phyloP scores from a whole-genome alignment of 192 early-diverging fungal genomes.

The Jimgerdemannia flammicorona region DNA sequence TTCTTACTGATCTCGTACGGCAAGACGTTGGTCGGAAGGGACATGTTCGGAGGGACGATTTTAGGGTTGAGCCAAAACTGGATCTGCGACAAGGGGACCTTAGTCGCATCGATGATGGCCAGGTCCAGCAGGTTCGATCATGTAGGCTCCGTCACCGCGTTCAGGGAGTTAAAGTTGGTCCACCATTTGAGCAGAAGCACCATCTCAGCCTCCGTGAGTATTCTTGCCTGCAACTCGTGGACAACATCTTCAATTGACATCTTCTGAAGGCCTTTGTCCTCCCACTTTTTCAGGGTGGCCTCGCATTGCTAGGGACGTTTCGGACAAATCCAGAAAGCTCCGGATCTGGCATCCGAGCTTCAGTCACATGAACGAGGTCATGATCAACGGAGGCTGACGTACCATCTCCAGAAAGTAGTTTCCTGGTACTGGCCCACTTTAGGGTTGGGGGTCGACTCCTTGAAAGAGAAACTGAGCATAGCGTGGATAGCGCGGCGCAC shows the following conservation, averaged over 20 bases:
- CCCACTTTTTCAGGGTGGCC: constrained; percentile 51
- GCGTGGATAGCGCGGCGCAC: constrained; percentile 63
- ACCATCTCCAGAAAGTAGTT: constrained; percentile 56
- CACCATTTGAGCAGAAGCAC: constrained; percentile 75
- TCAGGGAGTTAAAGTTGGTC: constrained; percentile 44
- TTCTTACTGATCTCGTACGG: constrained; percentile 50
- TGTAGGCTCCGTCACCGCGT: constrained; percentile 36
- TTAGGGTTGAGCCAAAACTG: no score
- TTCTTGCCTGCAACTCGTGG: constrained; percentile 54
- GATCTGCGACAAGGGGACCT: constrained; percentile 40
- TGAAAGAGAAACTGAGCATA: constrained; percentile 60
- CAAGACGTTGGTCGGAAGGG: constrained; percentile 44
- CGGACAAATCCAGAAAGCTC: constrained; percentile 58
- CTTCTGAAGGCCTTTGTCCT: no score
- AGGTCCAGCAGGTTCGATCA: no score
- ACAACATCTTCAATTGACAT: constrained; percentile 71
- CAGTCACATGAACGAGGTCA: constrained; percentile 54
- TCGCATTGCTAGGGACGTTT: constrained; percentile 52
- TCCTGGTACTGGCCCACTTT: constrained; percentile 59
- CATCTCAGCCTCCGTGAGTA: constrained; percentile 54
- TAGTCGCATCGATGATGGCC: constrained; percentile 25
- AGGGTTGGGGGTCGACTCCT: constrained; percentile 64
- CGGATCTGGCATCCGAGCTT: constrained; percentile 61
- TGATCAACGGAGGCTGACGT: constrained; percentile 43
- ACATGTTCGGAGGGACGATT: no score